phyloP scores from a whole-genome alignment of 805 yeast species.

The Lipomyces sp. region DNA sequence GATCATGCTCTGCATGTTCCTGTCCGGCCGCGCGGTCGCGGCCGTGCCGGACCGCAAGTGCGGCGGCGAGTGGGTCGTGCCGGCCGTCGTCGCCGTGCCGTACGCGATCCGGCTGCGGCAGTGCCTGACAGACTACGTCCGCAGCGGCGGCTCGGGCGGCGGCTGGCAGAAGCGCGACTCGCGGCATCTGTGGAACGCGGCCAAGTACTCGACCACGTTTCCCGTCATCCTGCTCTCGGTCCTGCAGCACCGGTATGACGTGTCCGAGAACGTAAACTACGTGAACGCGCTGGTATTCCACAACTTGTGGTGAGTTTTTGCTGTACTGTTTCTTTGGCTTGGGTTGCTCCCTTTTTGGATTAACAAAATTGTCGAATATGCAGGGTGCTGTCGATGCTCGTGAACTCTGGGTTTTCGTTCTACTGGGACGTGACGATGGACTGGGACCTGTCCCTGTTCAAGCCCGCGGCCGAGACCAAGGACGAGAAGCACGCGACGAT shows the following conservation, averaged over 20 bases:
- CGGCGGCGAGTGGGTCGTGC: conserved; percentile 40
- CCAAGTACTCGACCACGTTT: conserved; percentile 67
- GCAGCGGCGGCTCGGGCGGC: conserved; percentile 38
- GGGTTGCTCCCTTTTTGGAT: too few species aligned
- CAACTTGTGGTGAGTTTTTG: conserved; percentile 23
- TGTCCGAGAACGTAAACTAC: conserved; percentile 13
- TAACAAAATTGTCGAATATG: too few species aligned
- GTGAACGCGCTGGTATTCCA: conserved; percentile 8
- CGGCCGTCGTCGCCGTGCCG: conserved; percentile 51
- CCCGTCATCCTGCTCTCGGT: conserved; percentile 48
- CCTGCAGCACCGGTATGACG: conserved; percentile 27
- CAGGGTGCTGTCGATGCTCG: conserved; percentile 45
- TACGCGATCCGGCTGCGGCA: conserved; percentile 74
- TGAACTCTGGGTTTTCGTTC: conserved; percentile 75
- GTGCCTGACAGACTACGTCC: conserved; percentile 66
- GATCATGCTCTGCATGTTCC: conserved; percentile 48
- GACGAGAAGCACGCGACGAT: neutral
- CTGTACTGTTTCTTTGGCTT: too few species aligned
- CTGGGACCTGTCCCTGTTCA: conserved; percentile 70
- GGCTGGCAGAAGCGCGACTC: conserved; percentile 38
- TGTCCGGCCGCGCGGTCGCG: conserved; percentile 39
- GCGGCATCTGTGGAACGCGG: conserved; percentile 63
- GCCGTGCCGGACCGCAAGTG: conserved; percentile 38
- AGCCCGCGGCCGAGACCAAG: neutral
- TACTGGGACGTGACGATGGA: conserved; percentile 89